Percentiles rank a stretch among this genome's conserved stretches.
These are phyloP conservation scores for Entomortierella chlamydospora DNA, from an alignment of 192 early-diverging fungal species.

Conservation along the genomic window DNA sequence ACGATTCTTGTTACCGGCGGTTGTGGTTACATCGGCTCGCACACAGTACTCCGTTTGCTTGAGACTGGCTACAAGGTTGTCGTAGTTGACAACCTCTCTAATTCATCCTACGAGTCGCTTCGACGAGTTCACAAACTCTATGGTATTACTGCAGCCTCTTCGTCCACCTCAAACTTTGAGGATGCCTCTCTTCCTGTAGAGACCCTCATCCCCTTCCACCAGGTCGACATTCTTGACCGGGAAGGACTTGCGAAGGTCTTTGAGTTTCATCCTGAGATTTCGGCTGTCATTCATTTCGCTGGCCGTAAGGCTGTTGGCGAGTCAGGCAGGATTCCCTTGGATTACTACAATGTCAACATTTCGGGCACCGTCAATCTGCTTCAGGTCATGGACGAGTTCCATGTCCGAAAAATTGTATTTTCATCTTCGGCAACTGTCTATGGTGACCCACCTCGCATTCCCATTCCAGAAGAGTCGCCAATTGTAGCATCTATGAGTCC, in stretches of 20 bases:
- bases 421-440: conserved; percentile 95
- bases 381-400: conserved; percentile 82
- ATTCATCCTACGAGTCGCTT: conserved; percentile 60
- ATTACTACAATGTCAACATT: conserved; percentile 95
- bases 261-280: conserved; percentile 67
- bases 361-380: conserved; percentile 87
- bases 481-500: conserved; percentile 85
- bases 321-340: conserved; percentile 79
- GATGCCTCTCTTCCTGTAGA: conserved; percentile 69
- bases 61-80: conserved; percentile 86
- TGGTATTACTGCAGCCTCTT: conserved; percentile 10
- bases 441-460: conserved; percentile 77
- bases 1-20: conserved; percentile 74
- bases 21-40: conserved; percentile 93
- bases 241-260: conserved; percentile 79
- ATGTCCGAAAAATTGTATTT: conserved; percentile 91
- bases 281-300: conserved; percentile 84
- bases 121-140: conserved; percentile 25
- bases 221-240: conserved; percentile 83
- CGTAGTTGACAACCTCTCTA: conserved; percentile 92
- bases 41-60: conserved; percentile 86
- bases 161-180: background rate
- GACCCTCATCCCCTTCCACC: conserved; percentile 75
- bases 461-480: conserved; percentile 75
- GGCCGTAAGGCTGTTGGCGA: conserved; percentile 92